Percentiles rank a stretch among this genome's conserved stretches.
These are phyloP conservation scores for Yarrowia yakushimensis DNA, from an alignment of 805 yeast genomes.

Conservation along the genomic window DNA sequence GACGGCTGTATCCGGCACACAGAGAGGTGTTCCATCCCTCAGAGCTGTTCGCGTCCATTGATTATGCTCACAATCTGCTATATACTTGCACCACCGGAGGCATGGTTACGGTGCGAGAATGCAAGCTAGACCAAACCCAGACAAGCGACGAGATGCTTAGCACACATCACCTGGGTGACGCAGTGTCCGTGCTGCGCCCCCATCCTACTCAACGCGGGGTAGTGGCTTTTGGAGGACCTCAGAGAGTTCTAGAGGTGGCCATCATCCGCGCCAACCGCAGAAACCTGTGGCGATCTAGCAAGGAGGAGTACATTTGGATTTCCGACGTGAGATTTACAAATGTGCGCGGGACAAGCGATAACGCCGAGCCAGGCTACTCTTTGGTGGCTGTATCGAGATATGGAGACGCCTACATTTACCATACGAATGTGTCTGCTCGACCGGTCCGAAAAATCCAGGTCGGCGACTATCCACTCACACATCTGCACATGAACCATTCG, in stretches of 20 bases:
- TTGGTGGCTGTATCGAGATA: slow-evolving; percentile 2
- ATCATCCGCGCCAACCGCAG: background rate
- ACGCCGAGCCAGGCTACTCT: background rate
- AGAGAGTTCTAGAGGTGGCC: slow-evolving; percentile 9
- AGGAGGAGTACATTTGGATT: slow-evolving; percentile 19
- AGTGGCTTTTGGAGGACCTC: slow-evolving; percentile 18
- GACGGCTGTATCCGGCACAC: slow-evolving; percentile 5
- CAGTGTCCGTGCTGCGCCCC: background rate
- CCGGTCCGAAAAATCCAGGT: slow-evolving; percentile 14
- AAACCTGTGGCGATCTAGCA: slow-evolving; percentile 4
- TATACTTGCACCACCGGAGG: slow-evolving; percentile 18
- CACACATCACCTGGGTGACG: background rate
- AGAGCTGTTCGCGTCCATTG: slow-evolving; percentile 13
- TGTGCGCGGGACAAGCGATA: background rate
- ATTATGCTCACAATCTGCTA: slow-evolving; percentile 5
- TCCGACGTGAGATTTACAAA: slow-evolving; percentile 9
- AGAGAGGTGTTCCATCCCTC: slow-evolving; percentile 11
- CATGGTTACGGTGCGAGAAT: background rate
- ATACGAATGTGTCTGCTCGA: background rate
- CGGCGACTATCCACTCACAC: slow-evolving; percentile 15
- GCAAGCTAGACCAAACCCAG: background rate
- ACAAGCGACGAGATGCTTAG: background rate
- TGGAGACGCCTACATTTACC: slow-evolving; percentile 20
- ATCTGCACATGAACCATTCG: slow-evolving; percentile 15
- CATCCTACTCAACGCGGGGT: slow-evolving; percentile 6